Base-by-base conservation (phyloP, 352 stramenopile genomes). In the Pilasporangium apinafurcum region DNA sequence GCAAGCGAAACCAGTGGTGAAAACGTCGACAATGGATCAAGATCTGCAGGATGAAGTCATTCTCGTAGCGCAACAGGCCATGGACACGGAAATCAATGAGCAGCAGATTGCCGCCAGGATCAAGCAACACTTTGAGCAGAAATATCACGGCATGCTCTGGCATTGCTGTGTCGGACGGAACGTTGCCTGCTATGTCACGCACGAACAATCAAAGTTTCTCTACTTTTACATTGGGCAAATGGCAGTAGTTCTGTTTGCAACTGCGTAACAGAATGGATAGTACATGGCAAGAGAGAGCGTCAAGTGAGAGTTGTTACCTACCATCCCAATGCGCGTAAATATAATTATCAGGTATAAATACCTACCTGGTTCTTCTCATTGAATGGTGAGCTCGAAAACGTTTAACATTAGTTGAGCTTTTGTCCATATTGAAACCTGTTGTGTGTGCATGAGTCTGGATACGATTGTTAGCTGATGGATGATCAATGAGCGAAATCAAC, bases 161-260 rank as follows among this genome's bases (percentile, higher is more conserved):
- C 92, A 98, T 66, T 97, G 92, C 68, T 96, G 95, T 52, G 88
- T 98, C 32, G 92, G 92, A 2, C 67, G 91, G 53, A 97, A 98
- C 59, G 92, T 98, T 24, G 91, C 91, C 28, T 96, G 83, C 57
- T 96, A 91, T 55, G 92, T 97, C 12, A 97, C 91, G 2, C 90
- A 98, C 54, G 88, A 97, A 53, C 83, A 96, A 56, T 88, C 70
- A 49, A 97, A 96, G 61, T 97, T 97, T 51, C 86, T 97, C 42
- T 98, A 98, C 70, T 97, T 97, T 51, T 98, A 98, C 81, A 88
- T 98, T 35, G 92, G 92, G 16, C 92, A 98, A 59, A 95, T 94
- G 64, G 92, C 87, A 21, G 71, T 98, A 37, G 95, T 95, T 43
- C 71, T 97, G 18, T 97, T 97, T 37, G 83, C 81, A 17, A 95